Evolutionary conservation across 441 rosid genomes (phyloP), one percentile per base, ranked within the genome.

Genomic region (Aleurites moluccanus): DNA sequence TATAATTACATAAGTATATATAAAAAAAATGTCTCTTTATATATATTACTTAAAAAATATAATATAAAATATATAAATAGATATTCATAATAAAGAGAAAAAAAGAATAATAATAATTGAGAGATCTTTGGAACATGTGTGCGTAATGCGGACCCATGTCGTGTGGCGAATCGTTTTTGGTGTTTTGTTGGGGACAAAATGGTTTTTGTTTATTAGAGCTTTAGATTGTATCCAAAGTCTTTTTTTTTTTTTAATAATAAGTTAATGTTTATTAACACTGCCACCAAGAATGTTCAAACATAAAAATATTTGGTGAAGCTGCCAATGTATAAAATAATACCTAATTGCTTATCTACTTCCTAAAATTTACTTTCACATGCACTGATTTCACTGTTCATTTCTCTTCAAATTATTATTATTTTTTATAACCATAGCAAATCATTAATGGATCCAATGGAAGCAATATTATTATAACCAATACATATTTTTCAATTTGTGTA

Each of bases 271-370:
- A 68, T 44, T 2, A 71, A 76, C 83, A 72, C 82, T 53, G 62
- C 68, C 79, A 86, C 67, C 88, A 80, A 86, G 83, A 82, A 80
- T 80, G 83, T 80, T 80, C 74, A 59, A 62, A 20, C 64, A 71
- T 70, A 67, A 78, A 71, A 62, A 20, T 63, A 71, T 47, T 68
- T n/a, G 11, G 27, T 14, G 70, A 47, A 64, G 75, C 44, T 65
- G 69, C 80, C 67, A 59, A 63, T 67, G 68, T 64, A 42, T 47
- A 44, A 62, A 67, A 56, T 65, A 59, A 59, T 45, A 2, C 23
- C 23, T 65, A 47, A 77, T 45, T 72, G 65, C 16, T 66, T 83
- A 52, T 44, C 77, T 73, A n/a, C 47, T 74, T 74, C 55, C 79
- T n/a, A 73, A 50, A 49, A 72, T 69, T 70, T 73, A 69, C 62